Base-by-base conservation (phyloP, 164 flowering plant genomes). In the Piper betle region DNA sequence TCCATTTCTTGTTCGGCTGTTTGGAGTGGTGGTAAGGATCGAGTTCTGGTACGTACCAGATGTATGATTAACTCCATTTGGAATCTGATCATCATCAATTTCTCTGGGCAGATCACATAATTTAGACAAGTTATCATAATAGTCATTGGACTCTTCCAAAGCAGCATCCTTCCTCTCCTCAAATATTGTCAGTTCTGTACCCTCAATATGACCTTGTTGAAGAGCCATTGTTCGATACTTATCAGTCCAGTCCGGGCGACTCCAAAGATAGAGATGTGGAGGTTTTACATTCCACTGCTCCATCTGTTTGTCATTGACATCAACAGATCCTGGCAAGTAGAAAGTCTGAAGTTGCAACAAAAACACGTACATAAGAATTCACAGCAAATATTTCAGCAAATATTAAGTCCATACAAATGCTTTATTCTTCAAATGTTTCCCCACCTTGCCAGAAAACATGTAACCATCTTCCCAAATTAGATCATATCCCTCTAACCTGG, bases 281-380 rank as follows among this genome's bases (percentile, higher is more conserved):
- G 93, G 67, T 33, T 25, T 76, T 13, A 59, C 4, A 61, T 93
- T 93, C 96, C 96, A 87, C 40, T 87, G 86, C 8, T 83, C 91
- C 68, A 86, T 64, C 71, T 83, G 84, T 59, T 81, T 79, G 73
- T 82, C 85, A 59, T 77, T 68, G 16, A 56, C 82, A 63, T 83
- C 88, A 38, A 85, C 71, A 39, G 96, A 90, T 52, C 96, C 96
- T 43, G 97, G 95, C 25, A 88, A 71, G 71, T 94, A 94, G 72
- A 94, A 88, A 38, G 95, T 76, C 97, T 90, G 83, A 52, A 72
- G 13, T 2, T 3, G 12, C 11, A 46, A 46, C 50, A 5, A 46
- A 46, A 46, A 46, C 10, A 9, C 33, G 1, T 25, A 25, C 33
- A 46, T 46, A 46, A 6, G 15, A 10, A 15, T 10, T 15, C 15